Evolutionary conservation across 257 asterid species (phyloP).

Genomic region (Solanum dulcamara): DNA sequence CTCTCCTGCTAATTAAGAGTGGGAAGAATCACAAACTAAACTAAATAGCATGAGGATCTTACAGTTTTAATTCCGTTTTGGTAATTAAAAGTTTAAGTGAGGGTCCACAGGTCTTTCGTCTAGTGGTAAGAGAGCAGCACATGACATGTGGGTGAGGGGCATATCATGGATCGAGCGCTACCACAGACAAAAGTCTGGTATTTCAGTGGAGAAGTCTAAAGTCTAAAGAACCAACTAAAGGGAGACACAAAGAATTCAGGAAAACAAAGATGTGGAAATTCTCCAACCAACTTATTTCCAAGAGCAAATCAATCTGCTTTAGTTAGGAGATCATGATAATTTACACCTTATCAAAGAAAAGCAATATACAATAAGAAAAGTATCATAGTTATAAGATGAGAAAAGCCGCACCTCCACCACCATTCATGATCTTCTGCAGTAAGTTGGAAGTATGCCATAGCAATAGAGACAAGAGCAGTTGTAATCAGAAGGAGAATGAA

Average conservation of each 20-base stretch:
- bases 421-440: conserved; percentile 9
- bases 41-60: neutral
- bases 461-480: conserved; percentile 6
- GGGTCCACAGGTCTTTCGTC: neutral
- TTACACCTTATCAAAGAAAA: neutral
- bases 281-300: neutral
- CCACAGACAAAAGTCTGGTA: neutral
- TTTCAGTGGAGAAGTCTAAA: neutral
- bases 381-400: neutral
- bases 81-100: neutral
- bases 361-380: neutral
- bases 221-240: neutral
- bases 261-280: neutral
- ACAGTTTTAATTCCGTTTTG: neutral
- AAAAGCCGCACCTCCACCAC: conserved; percentile 14
- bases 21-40: neutral
- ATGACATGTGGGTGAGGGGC: neutral
- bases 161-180: neutral
- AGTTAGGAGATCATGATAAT: neutral
- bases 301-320: neutral
- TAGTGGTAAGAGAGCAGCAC: neutral
- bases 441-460: conserved; percentile 8
- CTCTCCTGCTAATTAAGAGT: neutral
- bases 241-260: neutral
- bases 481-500: conserved; percentile 1